Evolutionary conservation across 768 basidiomycete species (phyloP).

Genomic region (Boletales sp.): DNA sequence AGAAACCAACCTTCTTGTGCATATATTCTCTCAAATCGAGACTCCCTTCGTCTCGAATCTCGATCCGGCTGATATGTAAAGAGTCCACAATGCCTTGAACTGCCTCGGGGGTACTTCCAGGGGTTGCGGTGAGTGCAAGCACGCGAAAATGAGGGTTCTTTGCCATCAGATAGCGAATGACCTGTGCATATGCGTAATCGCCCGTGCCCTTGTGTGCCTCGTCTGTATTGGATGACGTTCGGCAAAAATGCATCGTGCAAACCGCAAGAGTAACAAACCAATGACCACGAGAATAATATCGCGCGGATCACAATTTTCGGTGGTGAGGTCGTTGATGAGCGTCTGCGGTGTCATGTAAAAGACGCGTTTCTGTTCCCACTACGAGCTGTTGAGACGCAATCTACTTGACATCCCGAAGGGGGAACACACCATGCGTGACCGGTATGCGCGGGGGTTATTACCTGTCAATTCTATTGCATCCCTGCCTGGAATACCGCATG

Average conservation of each 20-base stretch:
- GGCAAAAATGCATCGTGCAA: background rate
- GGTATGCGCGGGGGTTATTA: constrained; percentile 47
- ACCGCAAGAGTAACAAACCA: constrained; percentile 44
- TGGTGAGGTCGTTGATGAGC: constrained; percentile 77
- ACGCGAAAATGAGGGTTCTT: constrained; percentile 93
- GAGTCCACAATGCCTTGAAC: constrained; percentile 90
- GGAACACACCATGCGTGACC: constrained; percentile 58
- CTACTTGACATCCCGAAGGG: background rate
- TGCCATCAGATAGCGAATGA: constrained; percentile 86
- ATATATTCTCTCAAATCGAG: constrained; percentile 84
- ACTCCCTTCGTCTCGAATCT: constrained; percentile 89
- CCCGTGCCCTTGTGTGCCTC: constrained; percentile 95
- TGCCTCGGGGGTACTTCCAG: constrained; percentile 80
- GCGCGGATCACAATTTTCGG: constrained; percentile 67
- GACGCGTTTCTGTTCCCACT: constrained; percentile 83
- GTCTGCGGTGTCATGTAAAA: constrained; percentile 98
- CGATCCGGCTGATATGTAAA: constrained; percentile 91
- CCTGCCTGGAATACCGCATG: constrained; percentile 86
- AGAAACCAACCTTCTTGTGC: constrained; percentile 70
- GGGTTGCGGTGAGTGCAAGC: constrained; percentile 93
- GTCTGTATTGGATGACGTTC: constrained; percentile 44
- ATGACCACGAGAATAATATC: constrained; percentile 88
- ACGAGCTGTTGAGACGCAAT: background rate
- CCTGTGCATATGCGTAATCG: constrained; percentile 87
- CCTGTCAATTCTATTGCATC: constrained; percentile 90